Evolutionary conservation across 2,329 filamentous ascomycete genomes (phyloP), one percentile per base, ranked within the genome.

Genomic region (Aspergillus brunneoviolaceus): DNA sequence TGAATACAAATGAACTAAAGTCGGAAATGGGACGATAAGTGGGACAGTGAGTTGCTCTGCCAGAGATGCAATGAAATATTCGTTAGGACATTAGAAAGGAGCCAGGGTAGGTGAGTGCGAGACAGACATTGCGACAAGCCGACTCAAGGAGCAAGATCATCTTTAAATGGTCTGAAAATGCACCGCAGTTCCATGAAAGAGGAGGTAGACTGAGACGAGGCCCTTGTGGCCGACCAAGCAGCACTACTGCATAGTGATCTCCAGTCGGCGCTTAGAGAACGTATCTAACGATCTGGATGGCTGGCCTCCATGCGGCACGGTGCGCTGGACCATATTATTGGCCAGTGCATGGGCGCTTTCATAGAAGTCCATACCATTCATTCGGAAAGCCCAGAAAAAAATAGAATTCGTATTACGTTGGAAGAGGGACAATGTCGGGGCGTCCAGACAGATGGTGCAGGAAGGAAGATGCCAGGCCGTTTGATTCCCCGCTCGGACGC

Each of bases 191-290:
- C 19, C 19, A 21, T 21, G 19, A 21, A 21, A 21, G 19, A 21
- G 49, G 31, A 48, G 42, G 19, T 49, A 29, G 16, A 51, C 39
- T 19, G 58, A 60, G 31, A 45, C 16, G 35, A 47, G 39, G 35
- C 25, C 31, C 21, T 31, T 23, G 55, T 19, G 23, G 33, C 21
- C 49, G 23, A 29, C 42, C 27, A 59, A 51, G 52, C 45, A 25
- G 29, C 47, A 42, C 61, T 60, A 60, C 55, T 63, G 62, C 62
- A 60, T 47, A 54, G 47, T 63, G 47, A 52, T 42, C 55, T 55
- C 49, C 58, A 3, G 21, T 60, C 50, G 62, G 62, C 62, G 62
- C 60, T 64, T 64, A 64, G 35, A 60, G 55, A 33, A 55, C 9
- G 51, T 52, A 39, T 39, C 49, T 58, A 51, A 63, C 39, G 29